phyloP scores from a whole-genome alignment of 1,284 basidiomycete genomes.

The Microbotryomycetes sp. region DNA sequence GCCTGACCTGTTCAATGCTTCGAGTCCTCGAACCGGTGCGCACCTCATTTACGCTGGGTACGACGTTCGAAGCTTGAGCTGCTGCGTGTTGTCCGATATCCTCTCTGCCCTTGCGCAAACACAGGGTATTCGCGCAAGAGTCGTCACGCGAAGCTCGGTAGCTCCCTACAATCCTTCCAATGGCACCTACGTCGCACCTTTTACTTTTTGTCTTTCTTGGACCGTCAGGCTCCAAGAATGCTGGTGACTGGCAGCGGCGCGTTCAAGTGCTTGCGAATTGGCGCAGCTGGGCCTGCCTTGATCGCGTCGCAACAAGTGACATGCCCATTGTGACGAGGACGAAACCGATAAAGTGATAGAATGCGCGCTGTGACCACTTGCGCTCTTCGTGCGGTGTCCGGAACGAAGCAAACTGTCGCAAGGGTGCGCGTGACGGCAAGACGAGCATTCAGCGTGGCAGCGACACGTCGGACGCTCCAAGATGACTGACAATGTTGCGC shows the following conservation, averaged over 20 bases:
- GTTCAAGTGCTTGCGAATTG: not conserved
- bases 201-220: too few relatives aligned
- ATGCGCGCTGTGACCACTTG: constrained; percentile 22
- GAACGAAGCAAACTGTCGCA: constrained; percentile 28
- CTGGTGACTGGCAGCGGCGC: not conserved
- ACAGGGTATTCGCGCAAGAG: not conserved
- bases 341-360: constrained; percentile 24
- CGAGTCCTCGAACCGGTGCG: too few relatives aligned
- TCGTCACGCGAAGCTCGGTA: not conserved
- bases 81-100: not conserved
- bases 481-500: constrained; percentile 29
- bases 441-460: not conserved
- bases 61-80: too few relatives aligned
- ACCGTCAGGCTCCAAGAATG: too few relatives aligned
- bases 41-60: too few relatives aligned
- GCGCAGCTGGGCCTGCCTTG: not conserved
- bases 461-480: too few relatives aligned
- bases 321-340: constrained; percentile 11
- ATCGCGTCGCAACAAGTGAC: constrained; percentile 9
- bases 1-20: too few relatives aligned
- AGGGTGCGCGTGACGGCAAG: not conserved
- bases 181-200: too few relatives aligned
- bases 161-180: not conserved
- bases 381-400: constrained; percentile 29
- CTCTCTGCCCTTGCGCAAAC: not conserved